Evolutionary conservation across 345 rosid genomes (phyloP), one percentile per base, ranked within the genome.

Genomic region (Clausena lansium): DNA sequence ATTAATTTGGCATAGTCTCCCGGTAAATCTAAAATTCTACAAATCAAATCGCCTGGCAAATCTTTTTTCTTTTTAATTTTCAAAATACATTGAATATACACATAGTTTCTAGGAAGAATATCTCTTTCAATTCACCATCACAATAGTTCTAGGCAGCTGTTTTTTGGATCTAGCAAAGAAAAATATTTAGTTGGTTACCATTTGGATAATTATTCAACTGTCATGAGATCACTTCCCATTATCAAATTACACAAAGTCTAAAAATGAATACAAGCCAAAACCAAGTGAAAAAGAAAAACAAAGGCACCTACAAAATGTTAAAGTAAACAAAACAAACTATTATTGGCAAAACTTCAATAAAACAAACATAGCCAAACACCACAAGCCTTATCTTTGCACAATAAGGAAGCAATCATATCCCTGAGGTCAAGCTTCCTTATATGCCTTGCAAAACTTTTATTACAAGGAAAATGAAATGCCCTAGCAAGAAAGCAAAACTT

Each of bases 391-490:
- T 41, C 77, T 28, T 45, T 62, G 19, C 25, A 54, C 25, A 25
- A 35, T 20, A 67, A 66, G 77, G 64, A 77, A 78, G 80, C 77
- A 72, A 81, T 76, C 83, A 72, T 66, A 24, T 71, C 79, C 70
- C 50, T 69, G 7, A 65, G 80, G 77, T 81, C 80, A 81, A 65
- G 77, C 77, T 72, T 74, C 52, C 24, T 2, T n/a, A 15, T 22
- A 20, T 57, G 17, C 45, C 33, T 62, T 25, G 33, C 6, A 50
- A 33, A 28, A n/a, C 28, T 24, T 19, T 50, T 70, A 70, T 70
- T 50, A 10, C 7, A 33, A 19, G 68, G 25, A 35, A 65, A 65
- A 65, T 20, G 6, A 30, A 63, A 63, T 15, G 57, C n/a, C 57
- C 22, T 1, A 17, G 20, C 7, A 19, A 52, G 22, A 52, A 52